These are phyloP conservation scores for Aspergillus funiculosus DNA, from an alignment of 495 filamentous ascomycete species.

Conservation along the genomic window DNA sequence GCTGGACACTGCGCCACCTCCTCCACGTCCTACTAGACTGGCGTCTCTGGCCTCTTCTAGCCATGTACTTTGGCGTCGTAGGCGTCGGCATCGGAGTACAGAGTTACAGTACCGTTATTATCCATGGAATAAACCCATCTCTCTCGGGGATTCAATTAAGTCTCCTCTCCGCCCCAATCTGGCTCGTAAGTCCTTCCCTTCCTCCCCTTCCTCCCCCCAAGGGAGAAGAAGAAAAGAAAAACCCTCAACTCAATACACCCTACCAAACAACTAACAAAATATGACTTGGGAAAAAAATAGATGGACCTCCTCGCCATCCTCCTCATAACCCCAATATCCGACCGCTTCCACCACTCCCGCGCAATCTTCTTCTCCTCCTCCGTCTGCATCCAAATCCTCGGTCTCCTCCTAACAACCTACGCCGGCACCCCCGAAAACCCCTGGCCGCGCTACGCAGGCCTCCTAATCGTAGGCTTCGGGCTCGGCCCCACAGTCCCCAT, in stretches of 20 bases:
- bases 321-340: constrained; percentile 75
- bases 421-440: constrained; percentile 56
- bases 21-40: constrained; percentile 68
- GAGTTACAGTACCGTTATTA: constrained; percentile 80
- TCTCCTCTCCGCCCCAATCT: constrained; percentile 82
- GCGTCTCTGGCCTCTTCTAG: constrained; percentile 74
- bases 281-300: too few relatives aligned
- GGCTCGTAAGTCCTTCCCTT: constrained; percentile 57
- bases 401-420: constrained; percentile 74
- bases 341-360: constrained; percentile 77
- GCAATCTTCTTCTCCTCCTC: constrained; percentile 77
- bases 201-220: background rate
- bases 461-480: constrained; percentile 87
- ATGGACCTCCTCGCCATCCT: constrained; percentile 88
- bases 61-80: constrained; percentile 95
- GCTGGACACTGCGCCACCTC: constrained; percentile 67
- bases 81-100: constrained; percentile 88
- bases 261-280: background rate
- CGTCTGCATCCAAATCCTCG: constrained; percentile 72
- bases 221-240: background rate
- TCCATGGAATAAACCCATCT: constrained; percentile 64
- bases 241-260: constrained; percentile 5
- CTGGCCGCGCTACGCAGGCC: constrained; percentile 81
- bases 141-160: constrained; percentile 72
- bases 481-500: constrained; percentile 88